Evolutionary conservation across 2,329 filamentous ascomycete species (phyloP).

Genomic region (Alternaria panax): DNA sequence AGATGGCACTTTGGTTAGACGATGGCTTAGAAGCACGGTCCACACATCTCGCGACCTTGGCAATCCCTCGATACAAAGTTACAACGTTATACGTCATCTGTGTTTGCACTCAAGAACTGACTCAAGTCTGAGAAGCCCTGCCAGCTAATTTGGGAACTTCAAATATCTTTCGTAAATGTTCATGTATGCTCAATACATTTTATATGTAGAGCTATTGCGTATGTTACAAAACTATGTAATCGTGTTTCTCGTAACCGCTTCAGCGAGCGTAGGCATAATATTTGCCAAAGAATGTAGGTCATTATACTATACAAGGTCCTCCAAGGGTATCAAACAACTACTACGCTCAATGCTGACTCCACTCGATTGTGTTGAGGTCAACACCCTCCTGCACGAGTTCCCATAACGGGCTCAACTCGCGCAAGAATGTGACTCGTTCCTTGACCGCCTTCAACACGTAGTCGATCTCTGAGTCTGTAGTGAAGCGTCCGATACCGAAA

Average conservation of each 20-base stretch:
- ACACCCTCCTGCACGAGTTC: constrained; percentile 97
- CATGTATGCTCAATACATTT: constrained; percentile 10
- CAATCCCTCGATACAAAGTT: constrained; percentile 6
- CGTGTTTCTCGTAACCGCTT: constrained; percentile 30
- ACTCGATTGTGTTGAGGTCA: constrained; percentile 94
- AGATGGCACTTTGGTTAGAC: constrained; percentile 38
- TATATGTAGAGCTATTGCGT: constrained; percentile 13
- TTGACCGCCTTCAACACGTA: constrained; percentile 95
- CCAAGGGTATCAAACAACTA: constrained; percentile 22
- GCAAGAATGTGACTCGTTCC: constrained; percentile 88
- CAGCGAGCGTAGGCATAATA: constrained; percentile 33
- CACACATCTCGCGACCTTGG: constrained; percentile 25
- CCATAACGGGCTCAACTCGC: constrained; percentile 95
- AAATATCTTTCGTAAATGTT: background rate
- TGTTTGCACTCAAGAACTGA: background rate
- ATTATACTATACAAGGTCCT: constrained; percentile 34
- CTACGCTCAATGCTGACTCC: constrained; percentile 84
- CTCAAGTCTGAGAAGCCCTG: background rate
- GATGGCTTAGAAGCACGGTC: background rate
- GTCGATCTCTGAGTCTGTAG: constrained; percentile 92
- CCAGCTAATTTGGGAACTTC: background rate
- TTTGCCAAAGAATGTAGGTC: constrained; percentile 15
- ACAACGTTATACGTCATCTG: background rate
- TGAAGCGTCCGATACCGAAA: constrained; percentile 97
- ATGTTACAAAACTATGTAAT: constrained; percentile 28